A percentile compares a stretch with the other conserved stretches of the same genome.
Evolutionary conservation across 176 grass and related monocot genomes (phyloP).

Genomic region (Carex littledalei): DNA sequence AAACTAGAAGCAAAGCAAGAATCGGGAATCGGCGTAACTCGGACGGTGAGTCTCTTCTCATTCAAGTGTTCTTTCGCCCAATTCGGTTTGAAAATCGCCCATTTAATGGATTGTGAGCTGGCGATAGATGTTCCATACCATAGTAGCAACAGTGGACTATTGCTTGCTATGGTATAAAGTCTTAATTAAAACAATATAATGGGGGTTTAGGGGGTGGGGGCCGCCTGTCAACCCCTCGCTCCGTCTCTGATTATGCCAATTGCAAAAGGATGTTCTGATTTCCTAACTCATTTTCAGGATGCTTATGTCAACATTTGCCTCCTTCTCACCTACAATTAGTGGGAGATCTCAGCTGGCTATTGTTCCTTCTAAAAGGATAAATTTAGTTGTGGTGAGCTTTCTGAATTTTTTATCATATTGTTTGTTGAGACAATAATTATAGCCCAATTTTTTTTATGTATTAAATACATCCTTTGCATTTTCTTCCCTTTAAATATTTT

Average conservation of each 20-base stretch:
- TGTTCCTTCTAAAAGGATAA: conserved; percentile 11
- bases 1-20: not conserved
- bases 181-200: too few relatives aligned
- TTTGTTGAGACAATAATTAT: not conserved
- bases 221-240: too few relatives aligned
- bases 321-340: conserved; percentile 12
- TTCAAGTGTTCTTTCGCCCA: not conserved
- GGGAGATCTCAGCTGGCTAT: not conserved
- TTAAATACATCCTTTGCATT: not conserved
- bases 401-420: not conserved
- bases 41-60: not conserved
- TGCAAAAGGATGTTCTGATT: not conserved
- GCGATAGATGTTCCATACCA: not conserved
- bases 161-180: not conserved
- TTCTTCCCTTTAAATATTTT: not conserved
- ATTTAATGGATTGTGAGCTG: not conserved
- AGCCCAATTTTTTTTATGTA: not conserved
- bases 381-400: conserved; percentile 31
- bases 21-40: not conserved
- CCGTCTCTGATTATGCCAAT: not conserved
- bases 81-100: not conserved
- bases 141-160: not conserved
- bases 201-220: too few relatives aligned
- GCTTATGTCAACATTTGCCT: conserved; percentile 13
- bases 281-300: conserved; percentile 19